Conservation (phyloP, 345 rosid genomes). For the Cardamine occulta region DNA sequence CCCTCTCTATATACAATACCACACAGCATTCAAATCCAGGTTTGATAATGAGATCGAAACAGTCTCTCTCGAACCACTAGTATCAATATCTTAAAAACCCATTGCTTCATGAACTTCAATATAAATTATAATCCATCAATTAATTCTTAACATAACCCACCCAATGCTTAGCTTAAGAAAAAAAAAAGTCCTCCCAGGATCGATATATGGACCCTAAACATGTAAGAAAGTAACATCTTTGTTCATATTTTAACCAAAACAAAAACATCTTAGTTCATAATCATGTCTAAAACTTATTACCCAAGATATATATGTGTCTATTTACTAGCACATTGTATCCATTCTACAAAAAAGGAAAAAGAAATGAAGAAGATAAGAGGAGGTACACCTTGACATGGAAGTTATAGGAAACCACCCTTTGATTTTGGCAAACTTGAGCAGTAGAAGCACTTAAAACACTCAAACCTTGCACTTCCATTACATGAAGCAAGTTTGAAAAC, state of each 20-base stretch:
- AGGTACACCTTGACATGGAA: slow-evolving; percentile 42
- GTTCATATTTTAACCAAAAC: not conserved
- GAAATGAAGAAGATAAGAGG: slow-evolving; percentile 7
- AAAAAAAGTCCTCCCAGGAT: not conserved
- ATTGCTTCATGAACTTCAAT: not conserved
- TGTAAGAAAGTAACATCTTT: not conserved
- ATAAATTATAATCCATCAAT: not conserved
- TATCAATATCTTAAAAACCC: slow-evolving; percentile 1
- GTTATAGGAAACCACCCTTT: slow-evolving; percentile 33
- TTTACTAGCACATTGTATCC: not conserved
- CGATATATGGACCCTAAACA: slow-evolving; percentile 1
- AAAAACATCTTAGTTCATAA: not conserved
- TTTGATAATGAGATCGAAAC: not conserved
- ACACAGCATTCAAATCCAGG: not conserved
- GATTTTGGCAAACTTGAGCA: slow-evolving; percentile 31
- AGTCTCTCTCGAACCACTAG: not conserved
- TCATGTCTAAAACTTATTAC: slow-evolving; percentile 19
- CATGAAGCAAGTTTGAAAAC: slow-evolving; percentile 35
- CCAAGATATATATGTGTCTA: not conserved
- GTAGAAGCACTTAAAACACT: slow-evolving; percentile 39
- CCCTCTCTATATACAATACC: not conserved
- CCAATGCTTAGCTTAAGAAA: not conserved
- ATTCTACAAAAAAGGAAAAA: not conserved
- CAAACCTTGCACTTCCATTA: slow-evolving; percentile 39
- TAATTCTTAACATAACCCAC: not conserved